These are phyloP conservation scores for Chimonanthus salicifolius DNA, from an alignment of 164 flowering plant genomes.

Conservation along the genomic window DNA sequence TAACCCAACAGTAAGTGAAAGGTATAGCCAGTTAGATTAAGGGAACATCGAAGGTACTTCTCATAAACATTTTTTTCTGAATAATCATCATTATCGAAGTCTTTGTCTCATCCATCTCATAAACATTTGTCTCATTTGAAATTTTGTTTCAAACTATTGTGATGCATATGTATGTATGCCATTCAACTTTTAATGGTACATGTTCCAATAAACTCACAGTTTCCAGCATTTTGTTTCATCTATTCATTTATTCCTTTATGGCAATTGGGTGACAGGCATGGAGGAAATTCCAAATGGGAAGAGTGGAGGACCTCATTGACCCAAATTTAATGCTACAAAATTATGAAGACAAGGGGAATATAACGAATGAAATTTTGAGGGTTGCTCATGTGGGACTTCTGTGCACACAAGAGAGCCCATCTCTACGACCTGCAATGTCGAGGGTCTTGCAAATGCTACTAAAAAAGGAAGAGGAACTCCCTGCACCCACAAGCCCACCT, in stretches of 20 bases:
- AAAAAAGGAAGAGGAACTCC: slow-evolving; percentile 44
- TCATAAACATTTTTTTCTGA: too few relatives aligned
- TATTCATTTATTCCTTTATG: not conserved
- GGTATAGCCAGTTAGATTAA: too few relatives aligned
- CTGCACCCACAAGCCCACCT: slow-evolving; percentile 66
- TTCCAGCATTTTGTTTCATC: not conserved
- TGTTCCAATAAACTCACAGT: too few relatives aligned
- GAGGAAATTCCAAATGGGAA: slow-evolving; percentile 40
- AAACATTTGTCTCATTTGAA: too few relatives aligned
- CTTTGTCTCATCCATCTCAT: too few relatives aligned
- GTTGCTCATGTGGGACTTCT: slow-evolving; percentile 75
- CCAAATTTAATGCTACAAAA: slow-evolving; percentile 22
- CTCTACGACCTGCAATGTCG: slow-evolving; percentile 69
- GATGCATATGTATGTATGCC: too few relatives aligned
- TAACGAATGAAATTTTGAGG: slow-evolving; percentile 34
- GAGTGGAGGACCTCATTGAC: slow-evolving; percentile 34
- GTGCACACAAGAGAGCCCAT: slow-evolving; percentile 73
- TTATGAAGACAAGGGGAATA: slow-evolving; percentile 19
- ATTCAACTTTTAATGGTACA: too few relatives aligned
- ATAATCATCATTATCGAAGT: too few relatives aligned
- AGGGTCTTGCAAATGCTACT: slow-evolving; percentile 57
- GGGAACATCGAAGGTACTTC: too few relatives aligned
- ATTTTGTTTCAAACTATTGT: too few relatives aligned
- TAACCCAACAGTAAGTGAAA: too few relatives aligned
- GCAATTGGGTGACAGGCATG: slow-evolving; percentile 29